Conservation (phyloP, 129 eudicot genomes). For the Smallanthus sonchifolius region DNA sequence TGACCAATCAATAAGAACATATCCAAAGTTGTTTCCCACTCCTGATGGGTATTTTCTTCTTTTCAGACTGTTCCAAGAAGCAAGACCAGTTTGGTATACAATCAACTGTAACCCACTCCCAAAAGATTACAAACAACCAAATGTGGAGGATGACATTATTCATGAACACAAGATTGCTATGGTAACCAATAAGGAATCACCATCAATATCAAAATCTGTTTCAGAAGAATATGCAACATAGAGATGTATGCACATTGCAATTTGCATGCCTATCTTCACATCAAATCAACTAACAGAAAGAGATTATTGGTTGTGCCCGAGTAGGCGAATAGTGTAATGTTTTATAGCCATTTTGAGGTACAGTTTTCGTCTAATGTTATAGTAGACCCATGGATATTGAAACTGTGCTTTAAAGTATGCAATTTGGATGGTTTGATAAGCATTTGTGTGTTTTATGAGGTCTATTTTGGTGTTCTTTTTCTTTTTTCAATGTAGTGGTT, state of each 20-base stretch:
- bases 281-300: slow-evolving; percentile 10
- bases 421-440: neutral
- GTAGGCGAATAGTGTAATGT: neutral
- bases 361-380: neutral
- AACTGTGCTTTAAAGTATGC: neutral
- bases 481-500: too few species aligned
- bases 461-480: too few species aligned
- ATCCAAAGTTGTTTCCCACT: neutral
- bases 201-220: slow-evolving; percentile 19
- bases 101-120: slow-evolving; percentile 78
- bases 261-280: neutral
- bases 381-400: neutral
- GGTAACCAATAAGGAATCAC: slow-evolving; percentile 43
- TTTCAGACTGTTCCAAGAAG: slow-evolving; percentile 75
- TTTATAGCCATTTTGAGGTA: slow-evolving; percentile 12
- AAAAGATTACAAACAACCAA: slow-evolving; percentile 50
- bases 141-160: slow-evolving; percentile 35
- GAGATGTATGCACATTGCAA: neutral
- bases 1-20: neutral
- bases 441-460: too few species aligned
- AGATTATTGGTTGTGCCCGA: neutral
- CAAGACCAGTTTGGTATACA: slow-evolving; percentile 80
- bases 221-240: slow-evolving; percentile 56
- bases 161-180: slow-evolving; percentile 39
- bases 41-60: slow-evolving; percentile 1